phyloP scores from a whole-genome alignment of 176 grass and related monocot genomes.

The Oryza meridionalis region DNA sequence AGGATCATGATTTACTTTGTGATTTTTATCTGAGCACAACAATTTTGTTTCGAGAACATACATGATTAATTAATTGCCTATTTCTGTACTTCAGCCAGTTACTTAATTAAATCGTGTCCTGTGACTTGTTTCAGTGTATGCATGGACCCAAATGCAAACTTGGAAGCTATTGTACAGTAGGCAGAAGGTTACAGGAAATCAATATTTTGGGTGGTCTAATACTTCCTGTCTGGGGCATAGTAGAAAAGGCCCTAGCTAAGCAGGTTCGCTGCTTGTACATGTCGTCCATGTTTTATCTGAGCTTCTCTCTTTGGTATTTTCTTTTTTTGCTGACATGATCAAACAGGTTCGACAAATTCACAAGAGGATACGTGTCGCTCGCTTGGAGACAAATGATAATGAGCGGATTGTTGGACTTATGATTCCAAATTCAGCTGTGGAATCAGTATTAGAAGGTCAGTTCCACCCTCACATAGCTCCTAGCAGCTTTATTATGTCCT shows the following conservation, averaged over 20 bases:
- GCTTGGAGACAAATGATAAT: constrained; percentile 72
- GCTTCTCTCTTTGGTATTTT: constrained; percentile 29
- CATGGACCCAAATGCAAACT: constrained; percentile 94
- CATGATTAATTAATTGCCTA: not conserved
- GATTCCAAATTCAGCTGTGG: constrained; percentile 87
- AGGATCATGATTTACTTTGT: not conserved
- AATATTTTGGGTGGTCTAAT: constrained; percentile 89
- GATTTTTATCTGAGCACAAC: not conserved
- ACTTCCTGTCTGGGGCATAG: constrained; percentile 83
- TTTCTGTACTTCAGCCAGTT: constrained; percentile 26
- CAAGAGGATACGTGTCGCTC: constrained; percentile 75
- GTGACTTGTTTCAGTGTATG: constrained; percentile 76
- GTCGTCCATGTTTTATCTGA: constrained; percentile 10
- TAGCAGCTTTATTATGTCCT: not conserved
- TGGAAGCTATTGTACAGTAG: constrained; percentile 81
- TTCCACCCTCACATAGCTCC: not conserved
- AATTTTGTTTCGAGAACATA: not conserved
- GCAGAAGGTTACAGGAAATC: constrained; percentile 89
- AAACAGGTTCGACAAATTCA: constrained; percentile 69
- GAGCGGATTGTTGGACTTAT: constrained; percentile 76
- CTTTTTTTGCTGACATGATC: constrained; percentile 37
- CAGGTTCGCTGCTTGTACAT: constrained; percentile 57
- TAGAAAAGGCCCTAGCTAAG: constrained; percentile 82
- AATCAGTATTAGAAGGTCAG: constrained; percentile 74
- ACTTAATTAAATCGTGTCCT: constrained; percentile 24